Base-by-base conservation (phyloP, 352 stramenopile species). In the Phytophthora constricta region DNA sequence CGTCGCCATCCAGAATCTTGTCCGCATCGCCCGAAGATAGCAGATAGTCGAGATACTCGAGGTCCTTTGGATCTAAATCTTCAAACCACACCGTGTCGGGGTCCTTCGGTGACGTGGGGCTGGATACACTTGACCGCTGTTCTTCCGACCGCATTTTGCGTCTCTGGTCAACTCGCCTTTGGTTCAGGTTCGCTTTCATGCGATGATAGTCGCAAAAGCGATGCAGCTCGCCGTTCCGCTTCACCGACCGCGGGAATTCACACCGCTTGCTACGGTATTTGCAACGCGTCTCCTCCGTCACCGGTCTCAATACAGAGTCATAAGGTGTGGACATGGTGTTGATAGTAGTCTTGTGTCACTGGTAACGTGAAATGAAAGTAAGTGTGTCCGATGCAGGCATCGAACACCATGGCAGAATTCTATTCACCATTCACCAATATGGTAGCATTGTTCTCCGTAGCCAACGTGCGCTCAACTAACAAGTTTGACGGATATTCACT, bases 161-260 rank as follows among this genome's bases (percentile, higher is more conserved):
- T 27, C 58, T 64, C 37, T 52, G 64, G 33, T 78, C 65, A 39
- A 75, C 55, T 27, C 66, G 45, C 16, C 48, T 46, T 17, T 74
- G 53, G 48, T 76, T 72, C 25, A 70, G 55, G 23, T 70, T 76
- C n/a, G 68, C 43, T 28, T 76, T 76, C 34, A 51, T 62, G 2
- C 63, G 58, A 58, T 73, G 64, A 27, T 70, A 73, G 23, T 67
- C 57, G 48, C 58, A 73, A n/a, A 73, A 66, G 14, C 58, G 62
- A 51, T 90, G 77, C 19, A 79, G 67, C 8, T 77, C 68, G 5
- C 75, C 70, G 33, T 78, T 81, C 22, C 66, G 64, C 56, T 89
- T 85, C 19, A 83, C 16, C 0, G 68, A 68, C 1, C 75, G 70
- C 17, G 49, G 54, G 22, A 79, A 72, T 2, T 60, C 41, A 37